These are phyloP conservation scores for Lagenidium giganteum DNA, from an alignment of 352 stramenopile genomes.

Conservation along the genomic window DNA sequence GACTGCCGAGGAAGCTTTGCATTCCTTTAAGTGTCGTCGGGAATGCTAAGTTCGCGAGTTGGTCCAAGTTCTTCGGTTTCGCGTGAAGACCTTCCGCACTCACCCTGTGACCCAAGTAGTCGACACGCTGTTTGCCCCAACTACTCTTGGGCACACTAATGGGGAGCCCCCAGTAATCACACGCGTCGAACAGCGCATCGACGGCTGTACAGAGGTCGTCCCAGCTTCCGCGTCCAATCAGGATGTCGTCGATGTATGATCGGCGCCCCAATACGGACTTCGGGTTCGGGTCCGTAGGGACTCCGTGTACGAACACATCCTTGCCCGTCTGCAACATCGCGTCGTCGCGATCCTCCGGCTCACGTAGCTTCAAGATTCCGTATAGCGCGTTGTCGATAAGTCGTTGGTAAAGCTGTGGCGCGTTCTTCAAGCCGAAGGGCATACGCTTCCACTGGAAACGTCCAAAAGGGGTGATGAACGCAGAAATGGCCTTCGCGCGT, in stretches of 20 bases:
- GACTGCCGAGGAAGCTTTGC: no score
- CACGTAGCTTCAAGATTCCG: not conserved
- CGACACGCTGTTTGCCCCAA: slow-evolving; percentile 6
- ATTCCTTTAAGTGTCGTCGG: no score
- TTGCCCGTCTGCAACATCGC: no score
- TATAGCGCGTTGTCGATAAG: slow-evolving; percentile 15
- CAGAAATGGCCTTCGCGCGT: slow-evolving; percentile 5
- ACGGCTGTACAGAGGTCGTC: slow-evolving; percentile 8
- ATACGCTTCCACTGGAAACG: slow-evolving; percentile 6
- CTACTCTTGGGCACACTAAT: slow-evolving; percentile 18
- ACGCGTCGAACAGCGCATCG: slow-evolving; percentile 7
- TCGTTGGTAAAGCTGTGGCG: slow-evolving; percentile 16
- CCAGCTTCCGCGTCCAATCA: slow-evolving; percentile 3
- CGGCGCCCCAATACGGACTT: not conserved
- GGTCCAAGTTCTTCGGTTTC: no score
- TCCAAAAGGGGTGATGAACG: slow-evolving; percentile 13
- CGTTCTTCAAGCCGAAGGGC: slow-evolving; percentile 14
- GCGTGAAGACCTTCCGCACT: not conserved
- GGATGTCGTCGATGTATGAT: slow-evolving; percentile 23
- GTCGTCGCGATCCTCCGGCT: no score
- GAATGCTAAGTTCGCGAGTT: no score
- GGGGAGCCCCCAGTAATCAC: slow-evolving; percentile 9
- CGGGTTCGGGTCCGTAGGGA: not conserved
- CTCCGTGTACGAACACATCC: not conserved
- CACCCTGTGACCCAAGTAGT: slow-evolving; percentile 13